Conservation (phyloP, 2,329 filamentous ascomycete genomes). For the Sporothrix euskadiensis region DNA sequence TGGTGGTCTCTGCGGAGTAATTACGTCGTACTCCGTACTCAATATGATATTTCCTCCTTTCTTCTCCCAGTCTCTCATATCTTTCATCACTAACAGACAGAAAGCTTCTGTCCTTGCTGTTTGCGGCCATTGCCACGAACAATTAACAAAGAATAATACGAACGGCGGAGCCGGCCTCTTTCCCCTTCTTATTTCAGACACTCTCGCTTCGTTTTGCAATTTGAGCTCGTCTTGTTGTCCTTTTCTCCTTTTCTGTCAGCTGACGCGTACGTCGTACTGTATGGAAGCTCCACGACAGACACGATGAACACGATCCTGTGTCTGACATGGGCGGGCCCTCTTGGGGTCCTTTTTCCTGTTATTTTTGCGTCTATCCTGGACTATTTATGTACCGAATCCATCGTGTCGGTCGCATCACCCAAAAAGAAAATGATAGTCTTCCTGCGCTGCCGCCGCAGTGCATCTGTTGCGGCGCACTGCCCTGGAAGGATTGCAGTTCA, state of each 20-base stretch:
- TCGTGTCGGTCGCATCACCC: neutral
- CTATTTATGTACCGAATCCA: neutral
- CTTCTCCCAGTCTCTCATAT: neutral
- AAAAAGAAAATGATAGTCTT: neutral
- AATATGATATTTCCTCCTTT: neutral
- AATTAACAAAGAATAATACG: neutral
- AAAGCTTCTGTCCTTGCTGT: neutral
- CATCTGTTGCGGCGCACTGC: neutral
- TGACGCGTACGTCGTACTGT: neutral
- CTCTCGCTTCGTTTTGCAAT: neutral
- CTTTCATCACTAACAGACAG: neutral
- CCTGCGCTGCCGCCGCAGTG: neutral
- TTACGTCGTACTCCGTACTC: no score
- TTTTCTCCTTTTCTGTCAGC: neutral
- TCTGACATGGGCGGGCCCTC: neutral
- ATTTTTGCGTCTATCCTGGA: no score
- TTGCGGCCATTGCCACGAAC: neutral
- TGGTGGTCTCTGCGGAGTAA: neutral
- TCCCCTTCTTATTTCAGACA: neutral
- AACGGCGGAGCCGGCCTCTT: neutral
- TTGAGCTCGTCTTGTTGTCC: neutral
- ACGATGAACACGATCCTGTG: neutral
- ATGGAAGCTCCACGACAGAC: neutral
- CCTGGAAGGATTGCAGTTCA: neutral
- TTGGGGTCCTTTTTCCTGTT: neutral